phyloP scores from a whole-genome alignment of 2,329 filamentous ascomycete genomes.

The Ophiostoma angusticollis region DNA sequence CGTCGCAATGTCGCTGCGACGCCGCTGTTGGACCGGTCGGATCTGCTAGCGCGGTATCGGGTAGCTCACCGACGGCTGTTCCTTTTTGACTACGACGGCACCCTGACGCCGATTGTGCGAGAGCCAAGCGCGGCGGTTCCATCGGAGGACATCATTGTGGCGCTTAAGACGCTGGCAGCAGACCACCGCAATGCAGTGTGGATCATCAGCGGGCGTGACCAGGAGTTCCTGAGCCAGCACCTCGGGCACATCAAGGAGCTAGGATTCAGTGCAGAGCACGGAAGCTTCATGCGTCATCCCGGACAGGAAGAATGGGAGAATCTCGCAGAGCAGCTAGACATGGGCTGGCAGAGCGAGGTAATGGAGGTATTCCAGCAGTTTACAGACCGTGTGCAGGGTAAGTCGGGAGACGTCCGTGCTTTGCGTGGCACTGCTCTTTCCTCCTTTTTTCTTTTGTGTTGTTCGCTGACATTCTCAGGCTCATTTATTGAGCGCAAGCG shows the following conservation, averaged over 20 bases:
- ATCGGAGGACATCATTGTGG: conserved; percentile 68
- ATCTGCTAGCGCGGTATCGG: conserved; percentile 62
- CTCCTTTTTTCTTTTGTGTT: neutral
- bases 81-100: conserved; percentile 99
- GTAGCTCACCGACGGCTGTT: conserved; percentile 69
- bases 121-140: conserved; percentile 84
- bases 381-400: conserved; percentile 74
- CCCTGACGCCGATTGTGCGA: conserved; percentile 85
- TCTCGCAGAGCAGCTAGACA: conserved; percentile 71
- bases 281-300: conserved; percentile 83
- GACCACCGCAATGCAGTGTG: conserved; percentile 83
- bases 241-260: conserved; percentile 82
- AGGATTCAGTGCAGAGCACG: conserved; percentile 94
- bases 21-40: conserved; percentile 64
- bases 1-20: conserved; percentile 65
- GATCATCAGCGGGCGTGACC: conserved; percentile 94
- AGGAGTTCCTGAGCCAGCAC: conserved; percentile 79
- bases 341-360: conserved; percentile 85
- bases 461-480: conserved; percentile 31
- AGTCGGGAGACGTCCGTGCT: conserved; percentile 21
- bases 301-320: conserved; percentile 73
- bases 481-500: conserved; percentile 92
- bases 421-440: neutral
- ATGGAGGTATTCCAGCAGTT: conserved; percentile 76
- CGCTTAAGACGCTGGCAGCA: conserved; percentile 63